These are phyloP conservation scores for Platanus orientalis DNA, from an alignment of 164 flowering plant species.

Conservation along the genomic window DNA sequence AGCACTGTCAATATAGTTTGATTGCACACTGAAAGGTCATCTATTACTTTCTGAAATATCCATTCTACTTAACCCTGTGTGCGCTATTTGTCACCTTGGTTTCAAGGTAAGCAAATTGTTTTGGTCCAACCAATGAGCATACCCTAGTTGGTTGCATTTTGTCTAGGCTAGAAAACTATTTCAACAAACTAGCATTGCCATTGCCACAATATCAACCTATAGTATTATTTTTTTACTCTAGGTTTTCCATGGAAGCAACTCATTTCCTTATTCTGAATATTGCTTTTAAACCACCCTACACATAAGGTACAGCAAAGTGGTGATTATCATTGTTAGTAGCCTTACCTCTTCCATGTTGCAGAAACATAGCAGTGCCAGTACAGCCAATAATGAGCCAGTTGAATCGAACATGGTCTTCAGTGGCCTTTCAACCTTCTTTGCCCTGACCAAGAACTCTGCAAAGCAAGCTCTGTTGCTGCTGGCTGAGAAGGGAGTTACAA, in stretches of 20 bases:
- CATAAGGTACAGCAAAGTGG: neutral
- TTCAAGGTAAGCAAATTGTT: too few relatives aligned
- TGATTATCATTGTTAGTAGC: neutral
- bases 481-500: constrained; percentile 71
- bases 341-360: constrained; percentile 23
- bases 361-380: constrained; percentile 17
- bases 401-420: constrained; percentile 72
- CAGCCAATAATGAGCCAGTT: constrained; percentile 17
- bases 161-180: too few relatives aligned
- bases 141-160: neutral
- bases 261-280: neutral
- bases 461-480: constrained; percentile 68
- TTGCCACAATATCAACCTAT: too few relatives aligned
- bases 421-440: constrained; percentile 58
- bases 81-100: too few relatives aligned
- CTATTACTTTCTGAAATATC: too few relatives aligned
- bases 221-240: too few relatives aligned
- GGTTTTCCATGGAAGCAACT: neutral
- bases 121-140: too few relatives aligned
- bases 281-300: neutral
- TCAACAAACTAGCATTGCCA: too few relatives aligned
- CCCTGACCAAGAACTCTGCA: constrained; percentile 79
- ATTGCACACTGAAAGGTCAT: too few relatives aligned
- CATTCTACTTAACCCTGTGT: too few relatives aligned
- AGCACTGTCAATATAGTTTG: too few relatives aligned